Conservation (phyloP, 208 protist genomes). For the Crithidia acanthocephali region DNA sequence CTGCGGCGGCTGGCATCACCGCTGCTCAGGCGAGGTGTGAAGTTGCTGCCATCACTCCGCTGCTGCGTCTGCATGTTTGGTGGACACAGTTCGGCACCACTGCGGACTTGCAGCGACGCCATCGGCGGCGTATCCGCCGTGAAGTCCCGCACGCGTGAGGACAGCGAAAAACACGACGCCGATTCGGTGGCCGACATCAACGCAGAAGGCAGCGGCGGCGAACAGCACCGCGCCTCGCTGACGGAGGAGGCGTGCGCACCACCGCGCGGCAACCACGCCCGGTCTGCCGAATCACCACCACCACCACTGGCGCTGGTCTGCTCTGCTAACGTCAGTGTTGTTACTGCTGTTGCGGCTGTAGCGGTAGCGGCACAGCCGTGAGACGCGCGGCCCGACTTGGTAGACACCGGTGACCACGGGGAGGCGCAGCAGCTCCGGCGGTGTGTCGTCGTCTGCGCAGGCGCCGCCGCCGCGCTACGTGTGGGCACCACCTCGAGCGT, state of each 20-base stretch:
- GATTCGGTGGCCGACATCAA: background rate
- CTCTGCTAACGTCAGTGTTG: background rate
- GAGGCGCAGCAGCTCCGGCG: slow-evolving; percentile 11
- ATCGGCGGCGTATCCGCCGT: background rate
- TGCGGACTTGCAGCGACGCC: too few species aligned
- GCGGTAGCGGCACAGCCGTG: background rate
- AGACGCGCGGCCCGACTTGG: background rate
- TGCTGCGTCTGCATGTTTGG: background rate
- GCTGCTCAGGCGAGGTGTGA: slow-evolving; percentile 5
- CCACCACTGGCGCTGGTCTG: background rate
- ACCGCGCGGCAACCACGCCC: background rate
- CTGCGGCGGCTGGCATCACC: slow-evolving; percentile 3
- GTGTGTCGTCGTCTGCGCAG: background rate
- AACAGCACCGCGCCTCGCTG: background rate
- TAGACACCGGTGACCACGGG: slow-evolving; percentile 8
- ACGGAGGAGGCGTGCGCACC: background rate
- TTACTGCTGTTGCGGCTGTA: background rate
- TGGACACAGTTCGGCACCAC: background rate
- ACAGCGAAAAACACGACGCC: background rate
- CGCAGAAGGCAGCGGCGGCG: background rate
- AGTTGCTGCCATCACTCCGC: background rate
- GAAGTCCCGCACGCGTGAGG: background rate
- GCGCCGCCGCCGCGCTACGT: background rate
- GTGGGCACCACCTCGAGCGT: background rate
- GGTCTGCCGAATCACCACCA: background rate